phyloP scores from a whole-genome alignment of 139 green algal species.

The Asterochloris sp. region DNA sequence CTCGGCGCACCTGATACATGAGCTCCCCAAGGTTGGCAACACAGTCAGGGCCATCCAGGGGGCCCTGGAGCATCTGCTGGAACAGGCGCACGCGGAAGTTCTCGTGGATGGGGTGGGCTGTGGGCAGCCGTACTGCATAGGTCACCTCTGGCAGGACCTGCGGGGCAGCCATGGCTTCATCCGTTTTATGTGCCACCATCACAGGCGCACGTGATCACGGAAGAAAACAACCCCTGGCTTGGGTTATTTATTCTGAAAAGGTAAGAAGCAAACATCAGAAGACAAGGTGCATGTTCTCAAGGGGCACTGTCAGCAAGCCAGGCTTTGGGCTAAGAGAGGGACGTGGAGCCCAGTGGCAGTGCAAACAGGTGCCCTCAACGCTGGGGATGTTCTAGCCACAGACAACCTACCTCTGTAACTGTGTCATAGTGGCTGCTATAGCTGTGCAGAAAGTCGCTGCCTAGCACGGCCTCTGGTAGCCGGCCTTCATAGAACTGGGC shows the following conservation, averaged over 20 bases:
- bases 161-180: no score
- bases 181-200: no score
- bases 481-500: conserved; percentile 31
- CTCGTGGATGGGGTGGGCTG: conserved; percentile 79
- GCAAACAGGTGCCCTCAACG: no score
- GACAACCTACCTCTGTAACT: conserved; percentile 43
- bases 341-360: no score
- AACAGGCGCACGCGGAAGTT: conserved; percentile 78
- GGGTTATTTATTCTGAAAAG: no score
- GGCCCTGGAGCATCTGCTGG: conserved; percentile 20
- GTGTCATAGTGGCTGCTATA: conserved; percentile 68
- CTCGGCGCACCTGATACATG: conserved; percentile 80
- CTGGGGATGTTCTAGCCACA: no score
- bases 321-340: no score
- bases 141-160: background rate
- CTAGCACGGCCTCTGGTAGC: conserved; percentile 62
- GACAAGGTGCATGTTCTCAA: no score
- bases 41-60: conserved; percentile 13
- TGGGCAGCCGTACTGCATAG: conserved; percentile 60
- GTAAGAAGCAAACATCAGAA: no score
- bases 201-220: no score
- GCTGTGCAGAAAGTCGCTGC: conserved; percentile 61
- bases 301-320: no score
- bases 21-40: conserved; percentile 78
- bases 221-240: no score